Evolutionary conservation across 352 stramenopile genomes (phyloP), one percentile per base, ranked within the genome.

Genomic region (Achlya hypogyna): DNA sequence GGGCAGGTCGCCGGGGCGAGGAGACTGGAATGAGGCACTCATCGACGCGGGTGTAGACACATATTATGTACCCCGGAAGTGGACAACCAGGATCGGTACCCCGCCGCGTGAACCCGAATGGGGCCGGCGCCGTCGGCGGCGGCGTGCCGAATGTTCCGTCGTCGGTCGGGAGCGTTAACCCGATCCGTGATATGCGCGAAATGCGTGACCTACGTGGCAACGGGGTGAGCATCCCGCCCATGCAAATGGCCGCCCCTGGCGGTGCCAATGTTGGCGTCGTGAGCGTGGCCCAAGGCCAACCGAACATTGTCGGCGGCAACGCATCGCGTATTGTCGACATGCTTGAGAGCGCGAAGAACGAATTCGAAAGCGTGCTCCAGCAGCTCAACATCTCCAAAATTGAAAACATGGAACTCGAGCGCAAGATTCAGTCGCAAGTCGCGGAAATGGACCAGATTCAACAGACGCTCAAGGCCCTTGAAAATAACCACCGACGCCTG

Each of bases 401-500:
- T 77, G 85, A 92, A 63, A 83, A 92, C 69, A 78, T 91, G n/a
- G 85, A 91, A 63, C 77, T 92, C 69, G 83, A 93, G 70, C 85
- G 85, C 71, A 93, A 93, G 78, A 86, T 93, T 58, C 82, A 90
- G 69, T 86, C 82, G 38, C 85, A 93, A 66, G 82, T 92, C 49
- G 78, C 88, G 22, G 85, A 93, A 64, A 91, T 93, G 85, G 85
- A 93, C 74, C 83, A 92, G 74, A 91, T 93, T 69, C 85, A 93
- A 70, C 83, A 92, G 72, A 88, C 83, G 43, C 78, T 93, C 32
- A 91, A 92, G 76, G 83, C 79, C 28, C 74, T 93, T 12, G 85
- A 93, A 69, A 74, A 84, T 29, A 92, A 89, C 72, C 85, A 93
- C 64, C 82, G 83, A 43, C 82, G 83, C 49, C 79, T 92, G 42